Base-by-base conservation (phyloP, 306 rosid species). In the Erythrophleum fordii region DNA sequence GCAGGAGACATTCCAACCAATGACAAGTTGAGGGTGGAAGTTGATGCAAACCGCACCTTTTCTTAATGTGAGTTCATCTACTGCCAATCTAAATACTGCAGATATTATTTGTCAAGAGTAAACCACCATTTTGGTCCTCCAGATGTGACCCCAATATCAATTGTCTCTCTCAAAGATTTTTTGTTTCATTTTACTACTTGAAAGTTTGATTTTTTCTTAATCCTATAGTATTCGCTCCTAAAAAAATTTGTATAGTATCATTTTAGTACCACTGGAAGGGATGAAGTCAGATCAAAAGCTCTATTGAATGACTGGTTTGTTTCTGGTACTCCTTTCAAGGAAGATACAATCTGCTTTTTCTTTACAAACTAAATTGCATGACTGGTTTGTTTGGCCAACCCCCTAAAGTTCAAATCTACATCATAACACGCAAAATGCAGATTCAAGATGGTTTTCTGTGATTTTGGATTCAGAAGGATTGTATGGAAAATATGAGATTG, bases 21-120 rank as follows among this genome's bases (percentile, higher is more conserved):
- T 29, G 89, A 85, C 1, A 80, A 87, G 14, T 71, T 79, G 55
- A 84, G 82, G 81, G 82, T 35, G 72, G 68, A 86, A 82, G 86
- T 87, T 58, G 90, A 85, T 73, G 81, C 85, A 69, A 91, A 90
- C 71, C 79, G 61, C 73, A 77, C 77, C 69, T 66, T 79, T 37
- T 72, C 90, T 65, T 91, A 78, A 87, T 83, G 98, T 91, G 88
- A 95, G 97, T 92, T 82, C 55, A 49, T 68, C 80, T 71, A 16
- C 18, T 59, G 35, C 37, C 37, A 29, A 55, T 42, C 80, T 48
- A 31, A 60, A 45, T 83, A 3, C 66, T 60, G 22, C 22, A 20
- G 37, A 51, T 6, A 17, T 14, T 62, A 9, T 69, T 10, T 46
- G 53, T 80, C 13, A 34, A n/a, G 23, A 62, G 42, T 31, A 7